Evolutionary conservation across 108 stramenopile species (phyloP).

Genomic region (Cyclotella distinguenda): DNA sequence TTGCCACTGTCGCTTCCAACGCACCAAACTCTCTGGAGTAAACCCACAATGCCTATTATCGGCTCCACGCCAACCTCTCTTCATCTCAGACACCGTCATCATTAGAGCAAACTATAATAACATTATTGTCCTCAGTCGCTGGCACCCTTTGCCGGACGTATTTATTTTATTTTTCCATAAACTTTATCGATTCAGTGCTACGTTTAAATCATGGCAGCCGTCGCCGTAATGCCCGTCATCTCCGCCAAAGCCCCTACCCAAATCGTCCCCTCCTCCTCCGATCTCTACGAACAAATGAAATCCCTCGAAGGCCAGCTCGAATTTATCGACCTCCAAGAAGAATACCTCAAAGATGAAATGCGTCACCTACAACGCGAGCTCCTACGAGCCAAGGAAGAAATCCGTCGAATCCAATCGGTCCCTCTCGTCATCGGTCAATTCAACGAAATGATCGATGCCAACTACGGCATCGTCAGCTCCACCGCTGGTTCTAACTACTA

Average conservation of each 20-base stretch:
- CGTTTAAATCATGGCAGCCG: conserved; percentile 37
- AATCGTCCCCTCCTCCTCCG: conserved; percentile 21
- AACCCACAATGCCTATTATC: too few species aligned
- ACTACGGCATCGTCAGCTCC: conserved; percentile 94
- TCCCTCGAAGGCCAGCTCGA: conserved; percentile 82
- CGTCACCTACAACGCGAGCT: conserved; percentile 97
- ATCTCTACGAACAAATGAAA: conserved; percentile 90
- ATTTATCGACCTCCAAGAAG: conserved; percentile 98
- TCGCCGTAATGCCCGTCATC: conserved; percentile 9
- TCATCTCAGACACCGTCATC: too few species aligned
- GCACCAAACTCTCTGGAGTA: too few species aligned
- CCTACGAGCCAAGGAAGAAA: conserved; percentile 96
- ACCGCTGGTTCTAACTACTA: conserved; percentile 98
- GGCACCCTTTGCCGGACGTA: too few species aligned
- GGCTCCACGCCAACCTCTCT: too few species aligned
- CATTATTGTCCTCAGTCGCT: too few species aligned
- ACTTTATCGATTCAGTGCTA: too few species aligned
- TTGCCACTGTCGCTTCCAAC: too few species aligned
- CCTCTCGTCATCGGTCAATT: conserved; percentile 99
- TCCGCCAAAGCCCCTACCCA: neutral
- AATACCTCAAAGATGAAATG: conserved; percentile 99
- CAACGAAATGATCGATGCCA: conserved; percentile 99
- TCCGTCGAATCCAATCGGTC: conserved; percentile 96
- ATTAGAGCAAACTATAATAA: too few species aligned
- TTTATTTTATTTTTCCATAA: too few species aligned